Evolutionary conservation across 768 basidiomycete species (phyloP), one percentile per base, ranked within the genome.

Genomic region (Paxillus rubicundulus): DNA sequence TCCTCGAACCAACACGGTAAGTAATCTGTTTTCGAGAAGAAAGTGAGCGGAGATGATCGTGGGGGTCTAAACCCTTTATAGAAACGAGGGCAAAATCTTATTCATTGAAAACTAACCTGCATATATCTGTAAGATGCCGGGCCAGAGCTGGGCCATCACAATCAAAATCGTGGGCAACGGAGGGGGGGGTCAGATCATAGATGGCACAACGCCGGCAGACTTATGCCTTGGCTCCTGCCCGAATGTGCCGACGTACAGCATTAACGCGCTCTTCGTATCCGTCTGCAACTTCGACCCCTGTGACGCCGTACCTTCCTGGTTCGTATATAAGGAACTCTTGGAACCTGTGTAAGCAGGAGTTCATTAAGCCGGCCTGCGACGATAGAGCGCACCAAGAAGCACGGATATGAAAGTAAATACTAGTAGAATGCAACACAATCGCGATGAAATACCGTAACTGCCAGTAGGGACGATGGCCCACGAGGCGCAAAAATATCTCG

Each of bases 221-320:
- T 20, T 53, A 81, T n/a, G n/a, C 80, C 76, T 86, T 85, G 57
- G 84, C 80, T 7, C 83, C 83, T 12, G 81, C 78, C 28, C 84
- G 84, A 49, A 86, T 75, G 56, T 86, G 85, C 52, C 73, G 74
- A 24, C 84, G 72, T 5, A 84, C 81, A 12, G 77, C 82, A 53
- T 73, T 74, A 37, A 78, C 62, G 58, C 84, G 82, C 32, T 73
- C 81, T 30, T 77, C 78, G 20, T 74, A 66, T 1, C 84, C 85
- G 55, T 86, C 83, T 1, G 77, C 83, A 4, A 75, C 74, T 52
- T 83, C 79, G 9, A 82, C 82, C 6, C 85, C 82, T 4, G 72
- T 77, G 36, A 82, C 70, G 1, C 80, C 78, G 55, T 86, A 7
- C 81, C 82, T 52, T 82, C 78, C 41, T 64, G 62, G 46, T 77